Evolutionary conservation across 2,329 filamentous ascomycete genomes (phyloP).

Genomic region (Corynespora cassiicola): DNA sequence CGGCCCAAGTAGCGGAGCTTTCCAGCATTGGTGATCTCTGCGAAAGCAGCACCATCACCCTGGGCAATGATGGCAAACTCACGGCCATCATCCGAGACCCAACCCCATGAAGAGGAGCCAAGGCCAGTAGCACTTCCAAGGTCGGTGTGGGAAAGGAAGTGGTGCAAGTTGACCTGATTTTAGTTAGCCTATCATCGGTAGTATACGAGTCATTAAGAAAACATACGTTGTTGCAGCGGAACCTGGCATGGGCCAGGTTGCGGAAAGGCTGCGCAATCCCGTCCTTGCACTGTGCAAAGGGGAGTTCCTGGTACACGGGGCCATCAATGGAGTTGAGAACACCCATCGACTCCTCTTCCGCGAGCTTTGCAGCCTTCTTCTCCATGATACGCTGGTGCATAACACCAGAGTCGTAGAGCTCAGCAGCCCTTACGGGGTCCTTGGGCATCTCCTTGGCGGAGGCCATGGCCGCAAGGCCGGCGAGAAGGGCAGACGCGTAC

Average conservation of each 20-base stretch:
- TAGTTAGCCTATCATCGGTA: conserved; percentile 28
- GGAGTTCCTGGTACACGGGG: conserved; percentile 26
- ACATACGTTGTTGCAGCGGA: conserved; percentile 36
- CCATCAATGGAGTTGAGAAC: conserved; percentile 20
- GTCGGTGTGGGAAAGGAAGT: conserved; percentile 61
- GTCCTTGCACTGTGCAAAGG: conserved; percentile 32
- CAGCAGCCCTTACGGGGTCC: conserved; percentile 22
- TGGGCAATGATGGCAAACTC: conserved; percentile 63
- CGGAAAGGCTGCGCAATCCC: conserved; percentile 32
- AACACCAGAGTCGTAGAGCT: conserved; percentile 37
- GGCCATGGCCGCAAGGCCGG: conserved; percentile 20
- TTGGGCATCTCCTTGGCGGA: conserved; percentile 24
- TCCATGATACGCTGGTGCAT: conserved; percentile 37
- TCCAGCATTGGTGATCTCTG: conserved; percentile 56
- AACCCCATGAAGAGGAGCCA: conserved; percentile 58
- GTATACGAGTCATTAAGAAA: neutral
- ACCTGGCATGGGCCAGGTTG: conserved; percentile 31
- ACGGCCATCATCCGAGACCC: conserved; percentile 58
- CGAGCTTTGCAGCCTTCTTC: conserved; percentile 28
- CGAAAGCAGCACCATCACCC: conserved; percentile 60
- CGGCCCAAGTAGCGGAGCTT: conserved; percentile 60
- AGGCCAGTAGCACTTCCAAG: conserved; percentile 54
- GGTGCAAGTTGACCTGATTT: conserved; percentile 58
- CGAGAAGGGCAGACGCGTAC: conserved; percentile 16
- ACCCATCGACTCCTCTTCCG: conserved; percentile 10